Evolutionary conservation across 352 stramenopile species (phyloP).

Genomic region (Globisporangium cylindrosporum): DNA sequence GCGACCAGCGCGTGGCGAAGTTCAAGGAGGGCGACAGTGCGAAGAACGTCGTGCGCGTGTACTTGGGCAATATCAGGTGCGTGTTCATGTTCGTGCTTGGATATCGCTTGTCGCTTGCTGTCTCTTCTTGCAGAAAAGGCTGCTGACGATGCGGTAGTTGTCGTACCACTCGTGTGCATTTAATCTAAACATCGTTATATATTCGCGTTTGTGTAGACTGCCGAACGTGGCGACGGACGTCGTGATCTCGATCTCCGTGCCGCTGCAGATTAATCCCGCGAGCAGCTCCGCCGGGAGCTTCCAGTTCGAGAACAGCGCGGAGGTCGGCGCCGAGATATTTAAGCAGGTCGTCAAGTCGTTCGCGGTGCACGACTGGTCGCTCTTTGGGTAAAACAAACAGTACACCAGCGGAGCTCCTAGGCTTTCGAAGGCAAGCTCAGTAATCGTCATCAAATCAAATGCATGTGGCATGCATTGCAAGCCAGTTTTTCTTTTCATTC

Average conservation of each 20-base stretch:
- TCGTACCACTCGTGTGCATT: background rate
- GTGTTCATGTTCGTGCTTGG: background rate
- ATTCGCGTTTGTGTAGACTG: constrained; percentile 25
- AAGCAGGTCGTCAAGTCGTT: constrained; percentile 70
- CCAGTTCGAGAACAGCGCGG: constrained; percentile 61
- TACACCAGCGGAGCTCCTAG: background rate
- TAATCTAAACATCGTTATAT: background rate
- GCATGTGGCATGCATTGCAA: background rate
- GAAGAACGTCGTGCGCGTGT: constrained; percentile 86
- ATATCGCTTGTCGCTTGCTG: background rate
- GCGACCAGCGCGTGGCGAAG: constrained; percentile 81
- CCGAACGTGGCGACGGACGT: constrained; percentile 76
- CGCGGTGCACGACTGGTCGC: constrained; percentile 66
- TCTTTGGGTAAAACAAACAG: constrained; percentile 32
- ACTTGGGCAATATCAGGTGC: constrained; percentile 66
- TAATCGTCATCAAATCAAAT: background rate
- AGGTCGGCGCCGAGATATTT: constrained; percentile 70
- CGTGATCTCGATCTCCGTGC: constrained; percentile 76
- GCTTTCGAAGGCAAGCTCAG: background rate
- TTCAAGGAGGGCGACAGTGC: constrained; percentile 77
- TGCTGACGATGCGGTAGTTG: background rate
- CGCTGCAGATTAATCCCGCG: constrained; percentile 68
- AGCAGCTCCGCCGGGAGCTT: constrained; percentile 67
- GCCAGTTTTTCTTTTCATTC: background rate
- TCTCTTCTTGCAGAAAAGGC: background rate